A percentile compares a stretch with the other conserved stretches of the same genome.
These are phyloP conservation scores for Saccharomycopsis synnaedendra DNA, from an alignment of 805 yeast species.

Conservation along the genomic window DNA sequence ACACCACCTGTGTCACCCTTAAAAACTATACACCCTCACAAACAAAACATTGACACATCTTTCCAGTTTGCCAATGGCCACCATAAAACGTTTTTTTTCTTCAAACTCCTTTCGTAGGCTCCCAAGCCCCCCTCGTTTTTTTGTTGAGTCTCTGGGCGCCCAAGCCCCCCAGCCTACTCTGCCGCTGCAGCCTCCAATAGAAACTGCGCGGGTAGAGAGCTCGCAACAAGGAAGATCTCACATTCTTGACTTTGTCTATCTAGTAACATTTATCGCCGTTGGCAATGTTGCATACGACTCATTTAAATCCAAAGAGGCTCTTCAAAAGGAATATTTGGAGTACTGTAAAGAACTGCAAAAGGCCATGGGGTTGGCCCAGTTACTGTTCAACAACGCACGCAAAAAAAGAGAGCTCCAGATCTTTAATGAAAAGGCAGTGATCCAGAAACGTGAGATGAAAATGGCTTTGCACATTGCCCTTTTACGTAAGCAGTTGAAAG, in stretches of 20 bases:
- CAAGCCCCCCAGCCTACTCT: too few species aligned
- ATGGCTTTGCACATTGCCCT: conserved; percentile 60
- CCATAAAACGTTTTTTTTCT: neutral
- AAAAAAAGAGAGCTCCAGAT: conserved; percentile 41
- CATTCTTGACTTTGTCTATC: too few species aligned
- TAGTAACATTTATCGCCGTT: too few species aligned
- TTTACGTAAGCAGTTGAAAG: conserved; percentile 47
- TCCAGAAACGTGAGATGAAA: conserved; percentile 39
- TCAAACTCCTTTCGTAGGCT: neutral
- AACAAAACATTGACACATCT: too few species aligned
- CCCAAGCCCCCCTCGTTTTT: neutral
- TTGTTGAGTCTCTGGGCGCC: neutral
- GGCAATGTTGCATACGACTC: conserved; percentile 37
- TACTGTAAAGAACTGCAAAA: conserved; percentile 24
- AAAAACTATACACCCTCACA: too few species aligned
- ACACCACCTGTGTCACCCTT: too few species aligned
- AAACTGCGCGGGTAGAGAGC: neutral
- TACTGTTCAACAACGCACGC: conserved; percentile 37
- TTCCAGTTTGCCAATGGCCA: neutral
- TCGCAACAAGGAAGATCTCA: neutral
- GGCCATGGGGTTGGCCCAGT: conserved; percentile 28
- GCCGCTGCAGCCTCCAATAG: too few species aligned
- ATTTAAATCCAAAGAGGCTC: conserved; percentile 29
- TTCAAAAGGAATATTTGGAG: conserved; percentile 24
- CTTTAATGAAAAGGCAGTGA: conserved; percentile 38